Evolutionary conservation across 169 alveolate genomes (phyloP).

Genomic region (Plasmodium berghei): DNA sequence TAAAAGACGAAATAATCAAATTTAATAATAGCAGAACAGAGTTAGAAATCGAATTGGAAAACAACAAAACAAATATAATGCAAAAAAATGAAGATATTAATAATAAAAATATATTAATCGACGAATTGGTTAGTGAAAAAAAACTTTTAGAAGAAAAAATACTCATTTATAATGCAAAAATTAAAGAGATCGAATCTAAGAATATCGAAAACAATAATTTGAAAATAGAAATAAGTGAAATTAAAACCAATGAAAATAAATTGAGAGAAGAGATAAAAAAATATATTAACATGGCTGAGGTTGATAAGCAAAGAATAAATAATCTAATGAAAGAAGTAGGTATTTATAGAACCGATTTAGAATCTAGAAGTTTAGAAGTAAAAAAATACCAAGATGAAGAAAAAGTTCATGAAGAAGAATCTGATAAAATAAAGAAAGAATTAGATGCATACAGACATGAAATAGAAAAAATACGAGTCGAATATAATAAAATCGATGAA

Average conservation of each 20-base stretch:
- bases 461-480: not conserved
- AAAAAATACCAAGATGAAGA: not conserved
- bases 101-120: not conserved
- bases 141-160: constrained; percentile 5
- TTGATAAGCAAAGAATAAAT: not conserved
- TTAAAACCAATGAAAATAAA: not conserved
- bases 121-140: constrained; percentile 1
- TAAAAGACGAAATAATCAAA: constrained; percentile 25
- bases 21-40: not conserved
- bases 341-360: too few relatives aligned
- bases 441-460: not conserved
- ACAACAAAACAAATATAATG: not conserved
- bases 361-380: not conserved
- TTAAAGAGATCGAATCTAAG: not conserved
- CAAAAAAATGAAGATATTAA: constrained; percentile 10
- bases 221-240: constrained; percentile 1
- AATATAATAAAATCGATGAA: not conserved
- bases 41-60: constrained; percentile 2
- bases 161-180: constrained; percentile 1
- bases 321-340: too few relatives aligned
- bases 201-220: not conserved
- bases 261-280: constrained; percentile 9
- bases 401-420: not conserved
- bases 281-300: not conserved
- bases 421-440: constrained; percentile 1